Evolutionary conservation across 192 early-diverging fungal species (phyloP), one percentile per base, ranked within the genome.

Genomic region (Umbelopsis vinacea): DNA sequence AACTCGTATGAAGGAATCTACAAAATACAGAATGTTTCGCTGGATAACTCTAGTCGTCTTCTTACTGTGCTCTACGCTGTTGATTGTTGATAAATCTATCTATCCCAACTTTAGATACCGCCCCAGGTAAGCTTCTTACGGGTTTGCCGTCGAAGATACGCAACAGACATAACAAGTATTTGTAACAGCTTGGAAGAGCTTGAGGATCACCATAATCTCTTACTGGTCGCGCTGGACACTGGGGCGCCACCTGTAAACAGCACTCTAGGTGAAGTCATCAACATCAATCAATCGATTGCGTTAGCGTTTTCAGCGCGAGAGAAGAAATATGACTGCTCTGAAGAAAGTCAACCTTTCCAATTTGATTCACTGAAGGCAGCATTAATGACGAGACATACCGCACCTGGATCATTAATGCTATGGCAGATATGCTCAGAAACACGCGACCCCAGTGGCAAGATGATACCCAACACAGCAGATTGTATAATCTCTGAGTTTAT

Each of bases 381-480:
- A 4, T 19, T 63, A 38, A 63, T 63, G 57, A 63, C 57, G 17
- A 63, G 26, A 63, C 57, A 63, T 14, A 17, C 26, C 3, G 24
- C 33, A 14, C 57, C 57, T 19, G 57, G 57, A 6, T 63, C 57
- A n/a, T 6, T 63, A 35, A 37, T 63, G 33, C 57, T 63, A 6
- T 63, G 57, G 57, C 57, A 37, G 26, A 63, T 63, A 12, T 63
- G 57, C 17, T 29, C 57, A 17, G 57, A 63, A 17, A 63, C 29
- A 6, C 8, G 15, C 26, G 35, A 37, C 10, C 4, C 29, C 6
- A 37, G 35, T 37, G 29, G 33, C 11, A 9, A 63, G 35, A 35
- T 22, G 19, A 26, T 63, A 26, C 57, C 57, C 23, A 19, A 63
- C 37, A 63, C 33, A 37, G 19, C 57, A 3, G 24, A 26, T 19